phyloP scores from a whole-genome alignment of 176 grass and related monocot species.

The Thinopyrum elongatum region DNA sequence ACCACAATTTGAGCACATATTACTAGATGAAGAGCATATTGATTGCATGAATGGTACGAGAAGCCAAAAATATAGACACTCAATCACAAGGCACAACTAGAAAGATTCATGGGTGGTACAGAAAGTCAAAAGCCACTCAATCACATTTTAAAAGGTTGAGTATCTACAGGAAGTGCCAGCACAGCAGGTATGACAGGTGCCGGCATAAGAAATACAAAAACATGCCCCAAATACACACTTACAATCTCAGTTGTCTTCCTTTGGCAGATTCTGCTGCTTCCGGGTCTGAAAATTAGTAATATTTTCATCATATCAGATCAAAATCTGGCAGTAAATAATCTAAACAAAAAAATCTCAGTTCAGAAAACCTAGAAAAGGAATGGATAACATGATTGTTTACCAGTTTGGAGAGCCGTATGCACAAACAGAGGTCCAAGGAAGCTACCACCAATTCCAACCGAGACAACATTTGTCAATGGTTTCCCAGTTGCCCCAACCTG shows the following conservation, averaged over 20 bases:
- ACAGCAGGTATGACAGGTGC: not conserved
- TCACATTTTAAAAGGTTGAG: not conserved
- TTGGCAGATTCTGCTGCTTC: constrained; percentile 80
- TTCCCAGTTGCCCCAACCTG: constrained; percentile 94
- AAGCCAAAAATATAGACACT: not conserved
- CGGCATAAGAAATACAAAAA: not conserved
- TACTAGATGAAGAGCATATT: constrained; percentile 16
- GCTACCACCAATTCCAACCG: constrained; percentile 95
- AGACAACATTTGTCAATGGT: constrained; percentile 73
- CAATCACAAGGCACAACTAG: not conserved
- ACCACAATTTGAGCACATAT: constrained; percentile 25
- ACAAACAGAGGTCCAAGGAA: constrained; percentile 96
- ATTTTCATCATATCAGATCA: constrained; percentile 19
- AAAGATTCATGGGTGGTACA: not conserved
- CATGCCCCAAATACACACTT: constrained; percentile 34
- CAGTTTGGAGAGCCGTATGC: constrained; percentile 79
- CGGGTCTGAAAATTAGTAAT: constrained; percentile 53
- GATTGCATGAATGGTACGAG: not conserved
- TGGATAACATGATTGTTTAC: constrained; percentile 32
- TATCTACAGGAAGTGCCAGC: not conserved
- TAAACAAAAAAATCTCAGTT: too few relatives aligned
- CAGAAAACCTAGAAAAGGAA: not conserved
- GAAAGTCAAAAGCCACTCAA: not conserved
- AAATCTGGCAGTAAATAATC: not conserved
- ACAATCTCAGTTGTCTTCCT: constrained; percentile 94